A percentile compares a stretch with the other conserved stretches of the same genome.
Conservation (phyloP, 352 stramenopile species). For the Phytophthora palmivora region DNA sequence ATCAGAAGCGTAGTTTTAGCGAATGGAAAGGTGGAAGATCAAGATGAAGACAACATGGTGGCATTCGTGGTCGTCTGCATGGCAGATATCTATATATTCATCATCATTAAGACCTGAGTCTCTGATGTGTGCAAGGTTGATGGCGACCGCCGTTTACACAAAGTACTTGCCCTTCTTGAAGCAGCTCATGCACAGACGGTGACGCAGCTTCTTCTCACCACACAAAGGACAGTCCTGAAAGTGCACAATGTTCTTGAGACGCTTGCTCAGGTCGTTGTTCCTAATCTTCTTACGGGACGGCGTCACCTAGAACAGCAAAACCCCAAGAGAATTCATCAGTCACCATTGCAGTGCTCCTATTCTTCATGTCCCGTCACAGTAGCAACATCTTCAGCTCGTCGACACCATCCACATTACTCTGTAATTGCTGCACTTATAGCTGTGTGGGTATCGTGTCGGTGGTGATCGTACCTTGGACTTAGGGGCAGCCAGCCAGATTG, state of each 20-base stretch:
- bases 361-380: slow-evolving; percentile 2
- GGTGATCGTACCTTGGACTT: slow-evolving; percentile 83
- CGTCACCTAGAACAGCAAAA: slow-evolving; percentile 67
- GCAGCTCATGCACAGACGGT: slow-evolving; percentile 91
- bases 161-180: slow-evolving; percentile 94
- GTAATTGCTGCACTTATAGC: background rate
- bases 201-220: slow-evolving; percentile 88
- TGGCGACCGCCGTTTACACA: slow-evolving; percentile 50
- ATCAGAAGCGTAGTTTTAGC: slow-evolving; percentile 12
- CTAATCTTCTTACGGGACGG: slow-evolving; percentile 87
- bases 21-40: slow-evolving; percentile 12
- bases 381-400: background rate
- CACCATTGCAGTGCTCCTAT: background rate
- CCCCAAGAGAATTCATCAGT: slow-evolving; percentile 11
- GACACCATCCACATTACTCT: background rate
- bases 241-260: slow-evolving; percentile 92
- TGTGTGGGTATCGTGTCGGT: background rate
- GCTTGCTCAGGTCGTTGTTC: slow-evolving; percentile 89
- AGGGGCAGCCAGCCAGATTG: slow-evolving; percentile 82
- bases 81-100: slow-evolving; percentile 46
- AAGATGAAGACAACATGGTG: background rate
- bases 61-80: slow-evolving; percentile 15
- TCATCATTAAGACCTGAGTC: slow-evolving; percentile 8
- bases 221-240: slow-evolving; percentile 87
- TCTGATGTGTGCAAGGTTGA: slow-evolving; percentile 12